A percentile compares a stretch with the other conserved stretches of the same genome.
These are phyloP conservation scores for Fermentozyma sake DNA, from an alignment of 1,139 yeast species.

Conservation along the genomic window DNA sequence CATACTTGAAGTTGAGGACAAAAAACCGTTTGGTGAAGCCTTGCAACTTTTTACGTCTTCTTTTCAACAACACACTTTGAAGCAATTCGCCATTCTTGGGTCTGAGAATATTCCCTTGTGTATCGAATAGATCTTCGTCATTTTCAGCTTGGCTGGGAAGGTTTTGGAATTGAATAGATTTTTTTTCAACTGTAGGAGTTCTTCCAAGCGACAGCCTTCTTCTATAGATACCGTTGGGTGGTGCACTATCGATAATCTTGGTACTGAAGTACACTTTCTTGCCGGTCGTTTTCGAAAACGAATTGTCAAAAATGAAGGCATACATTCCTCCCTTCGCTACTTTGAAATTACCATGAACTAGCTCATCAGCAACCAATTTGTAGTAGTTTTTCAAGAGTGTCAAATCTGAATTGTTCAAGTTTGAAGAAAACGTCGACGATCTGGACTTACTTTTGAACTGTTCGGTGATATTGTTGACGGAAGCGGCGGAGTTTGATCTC, in stretches of 20 bases:
- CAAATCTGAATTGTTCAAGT: constrained; percentile 36
- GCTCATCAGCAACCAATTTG: constrained; percentile 47
- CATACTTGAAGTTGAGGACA: constrained; percentile 74
- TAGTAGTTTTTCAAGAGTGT: constrained; percentile 35
- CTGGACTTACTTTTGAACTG: constrained; percentile 33
- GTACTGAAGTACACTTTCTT: constrained; percentile 74
- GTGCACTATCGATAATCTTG: constrained; percentile 25
- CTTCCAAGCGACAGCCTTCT: constrained; percentile 5
- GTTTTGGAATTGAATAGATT: constrained; percentile 1
- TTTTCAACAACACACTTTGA: constrained; percentile 73
- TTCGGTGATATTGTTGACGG: constrained; percentile 37
- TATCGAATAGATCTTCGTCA: constrained; percentile 1
- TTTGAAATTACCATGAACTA: constrained; percentile 58
- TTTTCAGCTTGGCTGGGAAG: not conserved
- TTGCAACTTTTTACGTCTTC: constrained; percentile 70
- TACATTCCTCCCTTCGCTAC: constrained; percentile 60
- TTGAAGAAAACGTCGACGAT: constrained; percentile 29
- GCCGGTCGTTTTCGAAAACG: constrained; percentile 80
- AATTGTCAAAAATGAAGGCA: constrained; percentile 90
- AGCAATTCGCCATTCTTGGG: constrained; percentile 58
- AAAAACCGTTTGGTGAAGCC: constrained; percentile 86
- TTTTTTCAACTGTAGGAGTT: constrained; percentile 3
- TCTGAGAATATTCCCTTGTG: constrained; percentile 17
- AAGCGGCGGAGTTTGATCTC: constrained; percentile 32
- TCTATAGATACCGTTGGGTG: constrained; percentile 3